phyloP scores from a whole-genome alignment of 208 protist species.

The Leptomonas pyrrhocoris region DNA sequence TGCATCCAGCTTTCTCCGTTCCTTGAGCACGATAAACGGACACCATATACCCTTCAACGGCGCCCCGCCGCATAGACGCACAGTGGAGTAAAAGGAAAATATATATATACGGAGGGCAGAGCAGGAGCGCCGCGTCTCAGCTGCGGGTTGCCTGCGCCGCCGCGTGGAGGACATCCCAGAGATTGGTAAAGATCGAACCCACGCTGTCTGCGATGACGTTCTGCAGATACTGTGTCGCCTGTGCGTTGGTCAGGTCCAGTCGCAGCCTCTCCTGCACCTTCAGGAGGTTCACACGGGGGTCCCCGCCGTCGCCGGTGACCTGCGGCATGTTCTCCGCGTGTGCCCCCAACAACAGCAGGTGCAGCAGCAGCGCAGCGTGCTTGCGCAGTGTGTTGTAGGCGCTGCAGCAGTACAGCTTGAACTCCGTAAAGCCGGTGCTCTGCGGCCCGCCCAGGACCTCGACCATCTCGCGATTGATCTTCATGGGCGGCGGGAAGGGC shows the following conservation, averaged over 20 bases:
- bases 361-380: conserved; percentile 93
- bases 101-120: neutral
- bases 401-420: conserved; percentile 92
- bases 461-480: conserved; percentile 93
- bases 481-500: conserved; percentile 97
- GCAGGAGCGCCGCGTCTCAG: conserved; percentile 18
- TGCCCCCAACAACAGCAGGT: conserved; percentile 93
- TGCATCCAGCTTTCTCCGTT: neutral
- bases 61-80: neutral
- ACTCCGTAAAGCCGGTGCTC: conserved; percentile 71
- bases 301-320: conserved; percentile 50
- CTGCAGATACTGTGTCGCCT: conserved; percentile 93
- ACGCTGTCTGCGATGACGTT: conserved; percentile 94
- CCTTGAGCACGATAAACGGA: neutral
- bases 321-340: conserved; percentile 83
- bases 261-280: conserved; percentile 95
- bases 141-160: conserved; percentile 80
- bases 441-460: conserved; percentile 83
- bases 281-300: conserved; percentile 68
- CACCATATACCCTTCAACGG: no score
- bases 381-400: conserved; percentile 97
- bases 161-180: conserved; percentile 91
- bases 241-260: conserved; percentile 91
- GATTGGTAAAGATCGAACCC: conserved; percentile 89
- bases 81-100: conserved; percentile 7